phyloP scores from a whole-genome alignment of 768 basidiomycete genomes.

The Suillus brevipes region DNA sequence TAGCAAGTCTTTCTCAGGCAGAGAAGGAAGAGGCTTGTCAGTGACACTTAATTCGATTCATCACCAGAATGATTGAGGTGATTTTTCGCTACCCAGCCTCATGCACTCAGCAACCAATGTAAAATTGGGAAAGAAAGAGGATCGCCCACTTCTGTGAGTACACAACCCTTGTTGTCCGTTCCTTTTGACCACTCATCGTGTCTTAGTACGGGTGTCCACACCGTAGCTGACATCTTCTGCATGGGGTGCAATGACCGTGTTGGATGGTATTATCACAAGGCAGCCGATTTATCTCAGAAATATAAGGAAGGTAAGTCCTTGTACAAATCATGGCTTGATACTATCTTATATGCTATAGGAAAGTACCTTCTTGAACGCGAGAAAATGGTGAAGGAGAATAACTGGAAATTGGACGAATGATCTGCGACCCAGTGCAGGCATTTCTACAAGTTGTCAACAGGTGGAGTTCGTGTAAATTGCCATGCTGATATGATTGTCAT shows the following conservation, averaged over 20 bases:
- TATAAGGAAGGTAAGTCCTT: conserved; percentile 73
- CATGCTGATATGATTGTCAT: neutral
- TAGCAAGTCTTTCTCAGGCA: conserved; percentile 81
- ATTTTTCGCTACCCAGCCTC: conserved; percentile 43
- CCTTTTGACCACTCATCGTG: neutral
- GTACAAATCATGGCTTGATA: neutral
- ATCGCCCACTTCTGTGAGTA: conserved; percentile 67
- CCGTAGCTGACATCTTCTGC: conserved; percentile 80
- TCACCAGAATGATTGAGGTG: neutral
- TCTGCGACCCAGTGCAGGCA: neutral
- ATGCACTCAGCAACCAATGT: conserved; percentile 79
- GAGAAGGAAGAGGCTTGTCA: conserved; percentile 80
- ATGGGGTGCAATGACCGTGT: conserved; percentile 75
- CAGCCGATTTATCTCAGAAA: conserved; percentile 73
- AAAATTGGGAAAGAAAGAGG: conserved; percentile 71
- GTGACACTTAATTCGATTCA: conserved; percentile 30
- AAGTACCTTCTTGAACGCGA: conserved; percentile 83
- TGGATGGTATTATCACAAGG: conserved; percentile 84
- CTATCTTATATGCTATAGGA: conserved; percentile 40
- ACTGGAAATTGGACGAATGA: conserved; percentile 63
- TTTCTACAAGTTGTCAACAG: too few species aligned
- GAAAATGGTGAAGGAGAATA: conserved; percentile 79
- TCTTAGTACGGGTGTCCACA: conserved; percentile 73
- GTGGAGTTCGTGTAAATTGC: neutral
- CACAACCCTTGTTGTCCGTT: conserved; percentile 11